Conservation (phyloP, 2,329 filamentous ascomycete genomes). For the Colletotrichum cordylinicola region DNA sequence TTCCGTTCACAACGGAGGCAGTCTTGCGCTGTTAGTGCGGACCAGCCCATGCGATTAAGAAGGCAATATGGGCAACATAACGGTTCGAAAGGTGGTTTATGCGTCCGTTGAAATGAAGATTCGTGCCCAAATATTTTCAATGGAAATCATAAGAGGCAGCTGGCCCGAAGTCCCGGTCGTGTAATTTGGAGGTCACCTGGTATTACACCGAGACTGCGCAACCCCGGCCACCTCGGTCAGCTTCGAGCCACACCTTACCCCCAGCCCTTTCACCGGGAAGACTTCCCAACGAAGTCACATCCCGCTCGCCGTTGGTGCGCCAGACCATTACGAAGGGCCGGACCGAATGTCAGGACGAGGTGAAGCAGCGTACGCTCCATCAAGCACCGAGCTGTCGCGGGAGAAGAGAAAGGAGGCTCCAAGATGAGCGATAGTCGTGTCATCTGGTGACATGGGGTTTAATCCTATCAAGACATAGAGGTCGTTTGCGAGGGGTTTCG, state of each 20-base stretch:
- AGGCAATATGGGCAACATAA: background rate
- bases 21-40: background rate
- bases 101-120: background rate
- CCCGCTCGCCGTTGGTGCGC: background rate
- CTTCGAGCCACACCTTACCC: background rate
- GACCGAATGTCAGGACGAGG: constrained; percentile 1
- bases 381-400: background rate
- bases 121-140: background rate
- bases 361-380: background rate
- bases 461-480: background rate
- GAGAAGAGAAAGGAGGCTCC: background rate
- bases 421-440: background rate
- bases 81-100: background rate
- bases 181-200: background rate
- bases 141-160: background rate
- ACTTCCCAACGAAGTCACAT: constrained; percentile 11
- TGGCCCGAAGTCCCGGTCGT: constrained; percentile 5
- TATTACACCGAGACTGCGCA: background rate
- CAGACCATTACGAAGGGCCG: background rate
- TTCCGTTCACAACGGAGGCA: background rate
- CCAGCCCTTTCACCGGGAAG: background rate
- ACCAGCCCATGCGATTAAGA: background rate
- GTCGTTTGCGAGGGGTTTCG: background rate
- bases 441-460: background rate
- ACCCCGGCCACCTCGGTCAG: constrained; percentile 9